Base-by-base conservation (phyloP, 352 stramenopile genomes). In the Phytophthora pluvialis region DNA sequence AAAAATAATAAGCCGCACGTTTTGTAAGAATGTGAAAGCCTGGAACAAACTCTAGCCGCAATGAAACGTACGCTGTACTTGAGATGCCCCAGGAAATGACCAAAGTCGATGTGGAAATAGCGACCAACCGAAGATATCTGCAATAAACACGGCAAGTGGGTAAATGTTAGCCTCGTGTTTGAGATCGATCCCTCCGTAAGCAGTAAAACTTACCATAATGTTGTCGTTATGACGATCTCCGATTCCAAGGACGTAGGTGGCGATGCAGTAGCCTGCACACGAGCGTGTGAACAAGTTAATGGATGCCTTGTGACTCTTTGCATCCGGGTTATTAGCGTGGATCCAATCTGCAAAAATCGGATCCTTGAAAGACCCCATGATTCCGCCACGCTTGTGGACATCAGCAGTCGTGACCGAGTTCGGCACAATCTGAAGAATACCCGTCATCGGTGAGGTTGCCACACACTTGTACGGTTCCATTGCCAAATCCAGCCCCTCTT, bases 171-270 rank as follows among this genome's bases (percentile, higher is more conserved):
- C 10, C 31, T 3, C 15, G 7, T 3, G 45, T 28, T 8, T 40
- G 10, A 36, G 5, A 38, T 16, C 13, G n/a, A 44, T 21, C 3
- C 2, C 4, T 44, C 25, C 5, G 28, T 10, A 5, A 52, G 15
- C 45, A 2, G 25, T 29, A 5, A 25, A 11, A 64, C 74, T 40
- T 64, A 98, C 75, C 95, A 98, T 98, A 47, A 98, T 96, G 73
- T 98, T 98, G 75, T 98, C 94, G 46, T 97, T 97, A 77, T 98
- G 94, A 10, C 94, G 88, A 72, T 98, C 94, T 48, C 94, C 94
- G 47, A 98, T 97, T 39, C 94, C 94, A 39, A 98, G 81, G 6
- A 98, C 89, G 61, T 91, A 98, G 1, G 91, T 98, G 0, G 93
- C 93, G 0, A 98, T 88, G 68, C 89, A 97, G 73, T 98, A 98